Percentiles rank a stretch among this genome's conserved stretches.
Conservation (phyloP, 1,139 yeast species). For the Zygosaccharomyces pseudobailii region DNA sequence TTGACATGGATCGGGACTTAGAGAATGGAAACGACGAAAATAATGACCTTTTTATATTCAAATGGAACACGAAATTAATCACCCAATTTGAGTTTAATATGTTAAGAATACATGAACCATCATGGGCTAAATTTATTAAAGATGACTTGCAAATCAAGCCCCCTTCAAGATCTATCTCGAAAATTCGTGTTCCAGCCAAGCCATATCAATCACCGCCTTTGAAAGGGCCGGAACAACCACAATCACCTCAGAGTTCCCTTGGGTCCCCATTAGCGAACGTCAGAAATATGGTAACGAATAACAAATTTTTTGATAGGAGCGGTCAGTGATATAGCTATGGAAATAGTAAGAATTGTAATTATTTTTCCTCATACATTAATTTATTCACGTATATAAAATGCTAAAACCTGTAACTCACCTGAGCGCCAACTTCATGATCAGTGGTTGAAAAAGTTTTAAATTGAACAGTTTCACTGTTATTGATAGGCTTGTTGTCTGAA, state of each 20-base stretch:
- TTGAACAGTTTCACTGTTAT: conserved; percentile 57
- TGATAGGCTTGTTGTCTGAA: conserved; percentile 57
- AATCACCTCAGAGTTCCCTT: conserved; percentile 6
- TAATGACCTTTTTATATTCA: conserved; percentile 21
- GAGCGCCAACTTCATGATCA: conserved; percentile 67
- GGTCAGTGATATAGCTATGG: not conserved
- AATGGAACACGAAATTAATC: conserved; percentile 21
- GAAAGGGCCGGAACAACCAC: conserved; percentile 5
- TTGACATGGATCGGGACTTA: conserved; percentile 14
- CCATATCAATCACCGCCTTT: conserved; percentile 9
- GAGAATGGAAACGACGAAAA: conserved; percentile 9
- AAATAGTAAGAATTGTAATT: no score
- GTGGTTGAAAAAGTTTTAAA: conserved; percentile 67
- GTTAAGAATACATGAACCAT: conserved; percentile 23
- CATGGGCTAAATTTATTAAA: conserved; percentile 27
- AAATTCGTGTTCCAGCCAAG: conserved; percentile 12
- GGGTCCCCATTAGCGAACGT: conserved; percentile 15
- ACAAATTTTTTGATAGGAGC: conserved; percentile 21
- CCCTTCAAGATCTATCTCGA: conserved; percentile 10
- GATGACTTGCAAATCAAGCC: conserved; percentile 20
- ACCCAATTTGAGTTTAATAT: conserved; percentile 26
- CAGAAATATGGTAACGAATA: conserved; percentile 19
- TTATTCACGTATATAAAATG: not conserved
- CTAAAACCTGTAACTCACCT: conserved; percentile 58
- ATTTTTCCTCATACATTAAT: not conserved